Conservation (phyloP, 257 asterid species). For the Primulina huaijiensis region DNA sequence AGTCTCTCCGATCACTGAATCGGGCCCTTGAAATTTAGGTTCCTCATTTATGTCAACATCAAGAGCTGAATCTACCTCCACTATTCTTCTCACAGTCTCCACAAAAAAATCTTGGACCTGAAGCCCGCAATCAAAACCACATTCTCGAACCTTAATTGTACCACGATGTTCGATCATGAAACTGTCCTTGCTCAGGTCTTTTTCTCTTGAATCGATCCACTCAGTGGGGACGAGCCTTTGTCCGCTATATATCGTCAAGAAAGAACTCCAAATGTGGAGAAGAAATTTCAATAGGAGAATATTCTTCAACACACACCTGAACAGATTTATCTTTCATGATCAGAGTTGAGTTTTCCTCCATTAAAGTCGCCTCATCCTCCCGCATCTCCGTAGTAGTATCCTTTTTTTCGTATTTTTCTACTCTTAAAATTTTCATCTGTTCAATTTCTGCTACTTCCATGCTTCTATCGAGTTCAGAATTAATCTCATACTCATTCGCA, state of each 20-base stretch:
- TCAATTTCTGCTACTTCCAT: slow-evolving; percentile 19
- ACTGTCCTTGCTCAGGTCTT: slow-evolving; percentile 28
- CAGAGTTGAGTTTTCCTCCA: slow-evolving; percentile 29
- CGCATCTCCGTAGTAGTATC: slow-evolving; percentile 19
- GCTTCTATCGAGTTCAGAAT: slow-evolving; percentile 23
- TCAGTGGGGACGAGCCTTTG: slow-evolving; percentile 65
- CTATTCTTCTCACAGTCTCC: slow-evolving; percentile 25
- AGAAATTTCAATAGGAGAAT: slow-evolving; percentile 33
- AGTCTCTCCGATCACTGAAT: slow-evolving; percentile 61
- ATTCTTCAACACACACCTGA: slow-evolving; percentile 51
- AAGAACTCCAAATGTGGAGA: slow-evolving; percentile 79
- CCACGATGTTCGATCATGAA: slow-evolving; percentile 26
- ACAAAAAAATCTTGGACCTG: slow-evolving; percentile 28
- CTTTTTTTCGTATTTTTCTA: slow-evolving; percentile 25
- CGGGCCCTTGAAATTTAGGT: slow-evolving; percentile 43
- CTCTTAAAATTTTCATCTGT: slow-evolving; percentile 20
- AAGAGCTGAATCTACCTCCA: slow-evolving; percentile 29
- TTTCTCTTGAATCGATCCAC: slow-evolving; percentile 52
- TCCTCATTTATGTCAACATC: slow-evolving; percentile 43
- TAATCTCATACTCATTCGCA: slow-evolving; percentile 13
- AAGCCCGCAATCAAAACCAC: slow-evolving; percentile 25
- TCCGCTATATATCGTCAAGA: slow-evolving; percentile 61
- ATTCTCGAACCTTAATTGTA: slow-evolving; percentile 25
- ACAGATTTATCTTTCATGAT: slow-evolving; percentile 50
- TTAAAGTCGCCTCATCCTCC: slow-evolving; percentile 26